Evolutionary conservation across 345 rosid genomes (phyloP), one percentile per base, ranked within the genome.

Genomic region (Pistacia integerrima): DNA sequence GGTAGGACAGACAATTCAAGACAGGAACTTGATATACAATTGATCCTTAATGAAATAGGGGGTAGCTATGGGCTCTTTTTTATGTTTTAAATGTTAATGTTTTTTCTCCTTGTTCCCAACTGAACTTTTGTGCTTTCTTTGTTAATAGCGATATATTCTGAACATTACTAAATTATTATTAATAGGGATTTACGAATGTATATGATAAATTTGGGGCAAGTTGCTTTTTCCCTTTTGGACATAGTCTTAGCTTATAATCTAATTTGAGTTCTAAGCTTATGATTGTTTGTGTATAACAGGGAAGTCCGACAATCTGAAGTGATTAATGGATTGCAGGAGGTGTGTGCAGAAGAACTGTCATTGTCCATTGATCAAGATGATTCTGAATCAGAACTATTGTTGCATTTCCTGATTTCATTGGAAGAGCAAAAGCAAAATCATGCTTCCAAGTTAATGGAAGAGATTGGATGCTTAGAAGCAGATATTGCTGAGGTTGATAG

Each of bases 291-390:
- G 77, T 78, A 28, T 83, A 74, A 80, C 93, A 97, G 99, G 96
- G 94, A 91, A 67, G 91, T 97, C 76, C 87, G 85, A 69, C 94
- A 89, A 77, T 94, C 97, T 35, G 98, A 94, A 76, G 88, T 94
- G 68, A 75, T 94, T 79, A 83, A 77, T 85, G 96, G 90, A 78
- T 80, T 82, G 76, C 92, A 85, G 60, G 97, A 88, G 81, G 76
- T 87, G 69, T 66, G 82, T 63, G 70, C 90, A 0, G 88, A 90
- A 83, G 90, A 87, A 74, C 41, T 91, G 62, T 86, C 91, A 7
- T 87, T 91, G 49, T 79, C 92, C 64, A 84, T 97, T 80, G 89
- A 90, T 67, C 88, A 90, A 82, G 93, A 94, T 74, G 94, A 89
- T 83, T 78, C 85, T 0, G 98, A 94, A 83, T 89, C 98, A 51